These are phyloP conservation scores for Xylariaceae sp. DNA, from an alignment of 2,329 filamentous ascomycete species.

Conservation along the genomic window DNA sequence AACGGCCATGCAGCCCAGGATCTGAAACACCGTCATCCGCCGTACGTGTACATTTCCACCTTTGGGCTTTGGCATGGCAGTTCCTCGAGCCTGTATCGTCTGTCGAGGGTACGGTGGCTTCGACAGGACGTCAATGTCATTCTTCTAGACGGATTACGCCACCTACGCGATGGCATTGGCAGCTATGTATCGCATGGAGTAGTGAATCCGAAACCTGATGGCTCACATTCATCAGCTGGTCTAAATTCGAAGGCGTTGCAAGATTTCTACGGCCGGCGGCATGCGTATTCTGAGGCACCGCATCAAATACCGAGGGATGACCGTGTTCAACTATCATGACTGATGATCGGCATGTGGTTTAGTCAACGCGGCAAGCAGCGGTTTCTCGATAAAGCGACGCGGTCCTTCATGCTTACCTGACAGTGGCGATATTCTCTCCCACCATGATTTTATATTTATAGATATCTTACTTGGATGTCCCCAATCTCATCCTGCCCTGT, in stretches of 20 bases:
- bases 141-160: too few species aligned
- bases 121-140: background rate
- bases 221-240: background rate
- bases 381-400: background rate
- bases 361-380: slow-evolving; percentile 5
- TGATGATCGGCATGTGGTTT: slow-evolving; percentile 31
- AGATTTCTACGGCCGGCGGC: slow-evolving; percentile 23
- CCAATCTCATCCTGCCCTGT: slow-evolving; percentile 10
- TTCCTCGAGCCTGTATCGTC: too few species aligned
- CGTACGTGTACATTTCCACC: slow-evolving; percentile 16
- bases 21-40: slow-evolving; percentile 23
- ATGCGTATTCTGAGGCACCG: slow-evolving; percentile 21
- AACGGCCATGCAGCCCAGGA: slow-evolving; percentile 11
- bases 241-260: slow-evolving; percentile 4
- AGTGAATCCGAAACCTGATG: too few species aligned
- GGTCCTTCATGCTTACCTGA: slow-evolving; percentile 2
- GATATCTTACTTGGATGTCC: slow-evolving; percentile 18
- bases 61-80: slow-evolving; percentile 1
- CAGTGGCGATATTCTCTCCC: background rate
- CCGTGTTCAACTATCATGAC: slow-evolving; percentile 2
- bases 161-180: too few species aligned
- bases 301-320: slow-evolving; percentile 10
- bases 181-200: too few species aligned
- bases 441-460: slow-evolving; percentile 19
- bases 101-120: background rate